phyloP scores from a whole-genome alignment of 1,139 yeast genomes.

The Diutina rugosa region DNA sequence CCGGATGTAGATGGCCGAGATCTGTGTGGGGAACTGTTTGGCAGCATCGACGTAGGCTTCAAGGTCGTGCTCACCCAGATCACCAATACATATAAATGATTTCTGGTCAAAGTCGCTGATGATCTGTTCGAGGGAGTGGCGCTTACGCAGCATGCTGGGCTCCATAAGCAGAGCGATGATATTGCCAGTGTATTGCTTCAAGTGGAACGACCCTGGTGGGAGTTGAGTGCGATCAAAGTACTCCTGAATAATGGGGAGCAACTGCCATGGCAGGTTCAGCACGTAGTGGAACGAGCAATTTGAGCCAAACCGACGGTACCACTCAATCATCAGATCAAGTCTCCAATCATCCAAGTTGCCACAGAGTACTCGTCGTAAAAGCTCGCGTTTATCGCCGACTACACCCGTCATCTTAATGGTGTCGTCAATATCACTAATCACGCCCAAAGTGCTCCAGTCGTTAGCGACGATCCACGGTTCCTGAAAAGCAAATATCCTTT shows the following conservation, averaged over 20 bases:
- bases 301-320: slow-evolving; percentile 31
- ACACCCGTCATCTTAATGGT: slow-evolving; percentile 88
- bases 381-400: slow-evolving; percentile 70
- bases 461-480: slow-evolving; percentile 19
- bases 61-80: slow-evolving; percentile 89
- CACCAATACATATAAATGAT: slow-evolving; percentile 78
- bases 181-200: slow-evolving; percentile 80
- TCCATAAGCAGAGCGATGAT: slow-evolving; percentile 71
- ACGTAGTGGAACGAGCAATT: slow-evolving; percentile 73
- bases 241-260: slow-evolving; percentile 50
- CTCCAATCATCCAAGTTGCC: slow-evolving; percentile 52
- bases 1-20: slow-evolving; percentile 69
- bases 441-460: slow-evolving; percentile 34
- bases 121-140: slow-evolving; percentile 49
- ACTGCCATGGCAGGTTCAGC: slow-evolving; percentile 90
- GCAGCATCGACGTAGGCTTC: slow-evolving; percentile 83
- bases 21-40: slow-evolving; percentile 41
- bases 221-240: slow-evolving; percentile 44
- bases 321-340: slow-evolving; percentile 59
- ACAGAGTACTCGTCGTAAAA: slow-evolving; percentile 66
- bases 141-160: slow-evolving; percentile 75
- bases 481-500: slow-evolving; percentile 31
- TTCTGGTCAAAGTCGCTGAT: slow-evolving; percentile 64
- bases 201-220: slow-evolving; percentile 70
- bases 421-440: slow-evolving; percentile 91